Evolutionary conservation across 2,329 filamentous ascomycete genomes (phyloP).

Genomic region (Botrytis medusae): DNA sequence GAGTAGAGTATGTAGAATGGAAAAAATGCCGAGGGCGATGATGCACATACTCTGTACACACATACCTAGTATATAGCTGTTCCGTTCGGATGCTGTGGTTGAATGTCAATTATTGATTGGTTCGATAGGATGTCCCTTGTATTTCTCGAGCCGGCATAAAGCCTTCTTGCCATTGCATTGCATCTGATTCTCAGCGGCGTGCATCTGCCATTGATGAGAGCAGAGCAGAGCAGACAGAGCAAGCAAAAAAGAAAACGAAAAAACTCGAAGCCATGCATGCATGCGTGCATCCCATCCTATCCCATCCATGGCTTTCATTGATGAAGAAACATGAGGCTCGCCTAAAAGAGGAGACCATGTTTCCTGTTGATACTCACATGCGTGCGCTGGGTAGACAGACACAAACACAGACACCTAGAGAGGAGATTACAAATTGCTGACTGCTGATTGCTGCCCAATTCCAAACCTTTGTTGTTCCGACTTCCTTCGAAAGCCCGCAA

Average conservation of each 20-base stretch:
- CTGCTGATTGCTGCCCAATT: background rate
- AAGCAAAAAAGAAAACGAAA: background rate
- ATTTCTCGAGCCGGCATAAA: background rate
- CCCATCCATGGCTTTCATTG: background rate
- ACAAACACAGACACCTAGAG: background rate
- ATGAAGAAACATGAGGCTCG: background rate
- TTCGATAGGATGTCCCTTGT: background rate
- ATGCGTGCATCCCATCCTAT: background rate
- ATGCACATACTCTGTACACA: background rate
- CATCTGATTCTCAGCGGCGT: background rate
- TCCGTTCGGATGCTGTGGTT: background rate
- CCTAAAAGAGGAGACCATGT: background rate
- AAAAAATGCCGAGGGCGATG: background rate
- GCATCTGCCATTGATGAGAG: background rate
- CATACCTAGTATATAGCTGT: background rate
- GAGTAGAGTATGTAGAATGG: background rate
- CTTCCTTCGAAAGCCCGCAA: background rate
- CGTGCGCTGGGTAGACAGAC: background rate
- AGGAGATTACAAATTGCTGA: too few species aligned
- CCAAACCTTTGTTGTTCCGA: background rate
- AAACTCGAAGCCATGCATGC: background rate
- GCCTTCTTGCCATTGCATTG: background rate
- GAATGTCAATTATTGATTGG: background rate
- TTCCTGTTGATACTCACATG: background rate
- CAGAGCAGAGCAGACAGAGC: too few species aligned